Evolutionary conservation across 371 early-diverging fungal species (phyloP).

Genomic region (Haplosporangium sp.): DNA sequence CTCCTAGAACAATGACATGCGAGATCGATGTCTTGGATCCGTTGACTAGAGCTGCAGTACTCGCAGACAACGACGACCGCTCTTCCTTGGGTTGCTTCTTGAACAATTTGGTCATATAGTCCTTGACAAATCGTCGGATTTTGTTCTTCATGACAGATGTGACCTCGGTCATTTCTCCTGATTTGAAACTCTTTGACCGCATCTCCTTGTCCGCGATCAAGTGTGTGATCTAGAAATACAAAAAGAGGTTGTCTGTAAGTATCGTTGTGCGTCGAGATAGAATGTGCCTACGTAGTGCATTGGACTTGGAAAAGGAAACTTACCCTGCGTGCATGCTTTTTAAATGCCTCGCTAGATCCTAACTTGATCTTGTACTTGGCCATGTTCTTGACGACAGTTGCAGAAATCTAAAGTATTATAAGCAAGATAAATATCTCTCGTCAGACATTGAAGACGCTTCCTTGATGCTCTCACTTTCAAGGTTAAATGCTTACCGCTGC

Average conservation of each 20-base stretch:
- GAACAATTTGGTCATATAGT: slow-evolving; percentile 60
- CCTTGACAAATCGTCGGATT: slow-evolving; percentile 66
- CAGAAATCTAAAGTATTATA: slow-evolving; percentile 58
- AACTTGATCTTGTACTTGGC: slow-evolving; percentile 69
- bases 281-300: neutral
- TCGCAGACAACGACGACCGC: slow-evolving; percentile 14
- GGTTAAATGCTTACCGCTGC: slow-evolving; percentile 49
- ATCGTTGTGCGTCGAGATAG: too few relatives aligned
- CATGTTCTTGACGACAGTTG: slow-evolving; percentile 70
- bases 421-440: neutral
- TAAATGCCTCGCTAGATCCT: slow-evolving; percentile 68
- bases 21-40: slow-evolving; percentile 28
- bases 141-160: slow-evolving; percentile 64
- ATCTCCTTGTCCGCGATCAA: slow-evolving; percentile 72
- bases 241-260: neutral
- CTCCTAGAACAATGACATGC: slow-evolving; percentile 32
- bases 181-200: slow-evolving; percentile 58
- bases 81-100: slow-evolving; percentile 55
- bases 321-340: slow-evolving; percentile 77
- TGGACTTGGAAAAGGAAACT: neutral
- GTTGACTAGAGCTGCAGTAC: slow-evolving; percentile 29
- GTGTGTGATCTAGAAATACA: slow-evolving; percentile 60
- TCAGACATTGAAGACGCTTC: too few relatives aligned
- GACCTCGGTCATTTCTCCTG: slow-evolving; percentile 60
- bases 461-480: neutral